These are phyloP conservation scores for Nakaseomyces uthaithaninus DNA, from an alignment of 1,139 yeast genomes.

Conservation along the genomic window DNA sequence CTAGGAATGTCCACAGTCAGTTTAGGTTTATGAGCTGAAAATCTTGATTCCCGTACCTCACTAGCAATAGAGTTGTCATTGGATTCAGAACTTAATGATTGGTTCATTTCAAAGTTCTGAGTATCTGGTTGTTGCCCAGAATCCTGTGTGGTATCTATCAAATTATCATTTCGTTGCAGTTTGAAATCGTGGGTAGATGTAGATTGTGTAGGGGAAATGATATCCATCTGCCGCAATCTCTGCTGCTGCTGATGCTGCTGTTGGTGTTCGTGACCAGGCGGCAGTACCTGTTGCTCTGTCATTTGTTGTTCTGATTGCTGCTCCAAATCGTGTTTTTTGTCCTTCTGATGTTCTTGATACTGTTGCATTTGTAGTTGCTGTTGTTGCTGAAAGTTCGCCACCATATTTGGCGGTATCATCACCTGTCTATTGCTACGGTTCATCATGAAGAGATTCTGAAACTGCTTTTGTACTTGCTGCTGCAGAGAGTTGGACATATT, in stretches of 20 bases:
- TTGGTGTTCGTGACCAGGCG: neutral
- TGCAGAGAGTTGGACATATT: slow-evolving; percentile 10
- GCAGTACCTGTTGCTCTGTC: neutral
- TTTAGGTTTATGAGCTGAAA: slow-evolving; percentile 10
- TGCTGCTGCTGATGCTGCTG: slow-evolving; percentile 2
- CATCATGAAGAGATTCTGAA: slow-evolving; percentile 19
- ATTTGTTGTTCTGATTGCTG: neutral
- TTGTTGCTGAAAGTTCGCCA: slow-evolving; percentile 1
- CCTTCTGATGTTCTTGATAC: neutral
- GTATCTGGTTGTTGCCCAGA: neutral
- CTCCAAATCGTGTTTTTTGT: too few relatives aligned
- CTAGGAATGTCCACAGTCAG: slow-evolving; percentile 17
- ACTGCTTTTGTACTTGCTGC: slow-evolving; percentile 23
- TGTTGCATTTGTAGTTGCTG: neutral
- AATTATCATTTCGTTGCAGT: neutral
- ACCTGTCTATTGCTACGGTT: slow-evolving; percentile 7
- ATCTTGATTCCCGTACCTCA: neutral
- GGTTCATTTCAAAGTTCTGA: neutral
- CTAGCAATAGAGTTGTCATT: neutral
- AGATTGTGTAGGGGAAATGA: slow-evolving; percentile 1
- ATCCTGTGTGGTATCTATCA: neutral
- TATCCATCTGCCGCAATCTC: neutral
- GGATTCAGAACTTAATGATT: slow-evolving; percentile 2
- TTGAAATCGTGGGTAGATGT: slow-evolving; percentile 1
- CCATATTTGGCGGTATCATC: neutral